Percentiles rank a stretch among this genome's conserved stretches.
Evolutionary conservation across 805 yeast species (phyloP).

Genomic region (Sugiyamaella boreocaroliniensis): DNA sequence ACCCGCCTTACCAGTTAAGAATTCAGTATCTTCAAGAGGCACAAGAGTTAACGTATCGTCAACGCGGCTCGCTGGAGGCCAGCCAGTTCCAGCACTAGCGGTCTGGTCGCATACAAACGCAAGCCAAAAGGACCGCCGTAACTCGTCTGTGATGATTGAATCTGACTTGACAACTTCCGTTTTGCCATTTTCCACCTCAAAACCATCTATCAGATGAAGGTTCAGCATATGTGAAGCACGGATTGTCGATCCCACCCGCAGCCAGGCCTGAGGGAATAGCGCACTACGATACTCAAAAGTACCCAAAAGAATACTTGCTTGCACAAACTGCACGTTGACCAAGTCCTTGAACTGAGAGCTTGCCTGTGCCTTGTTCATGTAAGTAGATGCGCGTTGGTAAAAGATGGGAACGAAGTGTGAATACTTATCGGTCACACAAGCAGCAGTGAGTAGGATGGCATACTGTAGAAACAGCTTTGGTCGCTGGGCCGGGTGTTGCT

Average conservation of each 20-base stretch:
- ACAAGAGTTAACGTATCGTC: constrained; percentile 20
- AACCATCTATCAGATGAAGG: constrained; percentile 21
- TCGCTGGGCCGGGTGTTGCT: constrained; percentile 4
- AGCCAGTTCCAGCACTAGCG: constrained; percentile 25
- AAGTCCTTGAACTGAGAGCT: constrained; percentile 14
- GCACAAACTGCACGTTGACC: constrained; percentile 20
- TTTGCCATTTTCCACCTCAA: neutral
- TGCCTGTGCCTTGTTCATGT: constrained; percentile 19
- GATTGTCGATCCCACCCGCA: constrained; percentile 25
- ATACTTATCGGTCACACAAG: constrained; percentile 19
- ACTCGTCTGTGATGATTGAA: constrained; percentile 22
- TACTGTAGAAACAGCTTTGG: constrained; percentile 26
- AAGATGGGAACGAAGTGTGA: constrained; percentile 14
- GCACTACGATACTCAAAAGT: constrained; percentile 22
- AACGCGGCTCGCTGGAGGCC: constrained; percentile 21
- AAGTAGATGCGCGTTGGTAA: constrained; percentile 23
- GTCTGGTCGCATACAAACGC: constrained; percentile 21
- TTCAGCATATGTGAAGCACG: constrained; percentile 23
- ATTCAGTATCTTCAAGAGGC: constrained; percentile 24
- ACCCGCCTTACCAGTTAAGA: constrained; percentile 11
- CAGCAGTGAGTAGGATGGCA: constrained; percentile 27
- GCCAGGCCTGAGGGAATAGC: constrained; percentile 29
- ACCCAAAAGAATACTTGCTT: constrained; percentile 24
- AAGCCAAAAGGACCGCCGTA: constrained; percentile 28
- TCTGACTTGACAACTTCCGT: constrained; percentile 4